These are phyloP conservation scores for Auriscalpium vulgare DNA, from an alignment of 768 basidiomycete genomes.

Conservation along the genomic window DNA sequence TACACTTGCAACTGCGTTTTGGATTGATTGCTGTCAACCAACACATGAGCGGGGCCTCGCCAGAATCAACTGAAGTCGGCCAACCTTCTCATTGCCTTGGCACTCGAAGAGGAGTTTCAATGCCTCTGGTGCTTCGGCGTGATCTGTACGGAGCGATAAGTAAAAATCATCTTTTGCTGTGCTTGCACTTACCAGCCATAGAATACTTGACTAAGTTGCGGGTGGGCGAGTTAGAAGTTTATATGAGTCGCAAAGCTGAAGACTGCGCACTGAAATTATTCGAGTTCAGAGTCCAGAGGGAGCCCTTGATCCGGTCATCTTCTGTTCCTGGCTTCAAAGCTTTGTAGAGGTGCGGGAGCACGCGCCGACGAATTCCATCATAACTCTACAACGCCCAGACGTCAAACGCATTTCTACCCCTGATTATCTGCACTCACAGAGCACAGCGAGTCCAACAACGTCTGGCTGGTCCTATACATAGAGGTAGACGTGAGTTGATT, in stretches of 20 bases:
- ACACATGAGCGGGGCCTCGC: too few relatives aligned
- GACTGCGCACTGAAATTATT: constrained; percentile 44
- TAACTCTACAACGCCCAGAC: constrained; percentile 22
- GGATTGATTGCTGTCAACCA: constrained; percentile 55
- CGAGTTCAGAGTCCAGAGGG: constrained; percentile 68
- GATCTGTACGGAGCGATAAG: constrained; percentile 34
- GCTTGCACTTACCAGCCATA: constrained; percentile 26
- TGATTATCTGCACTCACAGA: constrained; percentile 26
- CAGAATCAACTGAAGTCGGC: background rate
- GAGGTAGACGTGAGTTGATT: constrained; percentile 13
- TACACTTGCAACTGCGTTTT: constrained; percentile 57
- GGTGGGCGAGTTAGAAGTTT: too few relatives aligned
- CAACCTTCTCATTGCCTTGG: constrained; percentile 79
- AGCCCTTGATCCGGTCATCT: constrained; percentile 90
- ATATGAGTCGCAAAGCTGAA: too few relatives aligned
- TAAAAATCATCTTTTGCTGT: too few relatives aligned
- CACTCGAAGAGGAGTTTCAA: constrained; percentile 57
- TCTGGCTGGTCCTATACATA: constrained; percentile 29
- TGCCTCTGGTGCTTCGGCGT: constrained; percentile 51
- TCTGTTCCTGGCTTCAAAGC: constrained; percentile 63
- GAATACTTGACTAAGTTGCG: constrained; percentile 31
- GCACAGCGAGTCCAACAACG: constrained; percentile 33
- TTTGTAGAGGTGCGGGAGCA: constrained; percentile 48
- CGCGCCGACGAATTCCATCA: constrained; percentile 61
- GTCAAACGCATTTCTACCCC: background rate